phyloP scores from a whole-genome alignment of 2,329 filamentous ascomycete genomes.

The Fusarium mundagurra region DNA sequence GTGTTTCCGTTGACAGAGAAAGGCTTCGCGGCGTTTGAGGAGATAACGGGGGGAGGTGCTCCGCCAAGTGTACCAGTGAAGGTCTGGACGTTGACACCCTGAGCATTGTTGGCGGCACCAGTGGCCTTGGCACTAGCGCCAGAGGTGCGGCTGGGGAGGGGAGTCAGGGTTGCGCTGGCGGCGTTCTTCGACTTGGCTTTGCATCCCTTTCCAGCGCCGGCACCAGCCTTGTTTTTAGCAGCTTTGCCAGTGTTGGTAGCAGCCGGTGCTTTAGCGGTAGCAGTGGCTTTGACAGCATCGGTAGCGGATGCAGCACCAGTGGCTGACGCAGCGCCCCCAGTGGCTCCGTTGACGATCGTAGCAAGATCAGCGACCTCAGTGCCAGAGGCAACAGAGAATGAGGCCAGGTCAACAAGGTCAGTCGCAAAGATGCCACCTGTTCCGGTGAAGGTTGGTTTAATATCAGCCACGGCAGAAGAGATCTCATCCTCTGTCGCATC shows the following conservation, averaged over 20 bases:
- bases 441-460: conserved; percentile 3
- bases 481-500: conserved; percentile 10
- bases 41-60: background rate
- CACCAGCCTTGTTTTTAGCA: background rate
- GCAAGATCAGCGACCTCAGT: conserved; percentile 7
- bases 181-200: background rate
- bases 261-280: background rate
- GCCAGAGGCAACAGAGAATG: background rate
- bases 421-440: conserved; percentile 11
- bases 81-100: background rate
- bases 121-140: background rate
- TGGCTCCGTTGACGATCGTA: conserved; percentile 2
- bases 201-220: background rate
- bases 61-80: background rate
- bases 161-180: background rate
- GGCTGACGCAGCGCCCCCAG: too few relatives aligned
- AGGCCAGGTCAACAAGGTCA: background rate
- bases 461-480: background rate
- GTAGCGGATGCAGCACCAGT: background rate
- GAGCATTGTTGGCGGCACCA: background rate
- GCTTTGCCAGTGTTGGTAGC: background rate
- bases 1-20: conserved; percentile 6
- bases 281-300: background rate
- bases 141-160: background rate
- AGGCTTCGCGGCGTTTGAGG: background rate